Evolutionary conservation across 345 rosid genomes (phyloP).

Genomic region (Cochlearia excelsa): DNA sequence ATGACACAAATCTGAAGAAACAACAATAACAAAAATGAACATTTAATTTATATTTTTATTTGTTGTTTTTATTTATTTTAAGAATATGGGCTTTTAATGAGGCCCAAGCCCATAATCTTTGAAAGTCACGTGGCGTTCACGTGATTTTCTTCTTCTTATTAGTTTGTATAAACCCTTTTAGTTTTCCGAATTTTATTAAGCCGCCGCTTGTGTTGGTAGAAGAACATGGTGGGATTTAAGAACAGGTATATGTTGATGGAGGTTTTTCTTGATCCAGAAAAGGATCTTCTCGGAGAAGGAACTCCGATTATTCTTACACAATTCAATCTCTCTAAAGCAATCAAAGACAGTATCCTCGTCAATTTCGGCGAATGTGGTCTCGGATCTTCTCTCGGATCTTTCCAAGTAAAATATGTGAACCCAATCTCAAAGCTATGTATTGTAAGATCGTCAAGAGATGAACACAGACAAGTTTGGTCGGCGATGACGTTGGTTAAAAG

Average conservation of each 20-base stretch:
- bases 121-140: constrained; percentile 6
- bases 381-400: constrained; percentile 62
- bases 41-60: too few relatives aligned
- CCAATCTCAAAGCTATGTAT: constrained; percentile 68
- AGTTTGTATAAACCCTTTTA: background rate
- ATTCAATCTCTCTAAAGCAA: constrained; percentile 55
- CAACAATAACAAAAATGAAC: background rate
- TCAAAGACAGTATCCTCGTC: constrained; percentile 59
- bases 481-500: constrained; percentile 68
- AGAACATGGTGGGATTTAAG: constrained; percentile 71
- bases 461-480: constrained; percentile 67
- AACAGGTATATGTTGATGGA: constrained; percentile 75
- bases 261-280: constrained; percentile 66
- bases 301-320: constrained; percentile 69
- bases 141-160: constrained; percentile 12
- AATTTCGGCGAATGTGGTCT: constrained; percentile 79
- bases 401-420: constrained; percentile 74
- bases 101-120: background rate
- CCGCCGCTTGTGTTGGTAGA: constrained; percentile 20
- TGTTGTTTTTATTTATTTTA: background rate
- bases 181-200: background rate
- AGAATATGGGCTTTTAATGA: constrained; percentile 13
- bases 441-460: constrained; percentile 69
- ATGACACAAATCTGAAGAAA: background rate
- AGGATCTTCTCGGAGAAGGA: constrained; percentile 40